A percentile compares a stretch with the other conserved stretches of the same genome.
Evolutionary conservation across 306 rosid genomes (phyloP).

Genomic region (Castanospermum australe): DNA sequence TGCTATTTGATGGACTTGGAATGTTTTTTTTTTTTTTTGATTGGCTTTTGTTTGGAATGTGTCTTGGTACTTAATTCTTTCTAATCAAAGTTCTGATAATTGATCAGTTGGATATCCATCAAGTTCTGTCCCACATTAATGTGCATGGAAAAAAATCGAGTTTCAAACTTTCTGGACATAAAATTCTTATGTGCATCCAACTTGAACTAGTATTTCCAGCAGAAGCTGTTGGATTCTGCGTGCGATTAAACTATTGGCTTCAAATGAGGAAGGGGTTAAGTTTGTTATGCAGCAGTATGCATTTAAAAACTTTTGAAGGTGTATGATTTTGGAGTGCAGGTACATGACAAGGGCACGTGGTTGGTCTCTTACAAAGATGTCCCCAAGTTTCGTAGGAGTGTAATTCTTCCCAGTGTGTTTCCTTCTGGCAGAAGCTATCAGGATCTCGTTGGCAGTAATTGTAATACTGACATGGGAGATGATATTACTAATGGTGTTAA

Average conservation of each 20-base stretch:
- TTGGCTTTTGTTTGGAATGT: not conserved
- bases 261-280: not conserved
- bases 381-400: slow-evolving; percentile 59
- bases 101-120: slow-evolving; percentile 14
- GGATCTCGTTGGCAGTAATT: slow-evolving; percentile 31
- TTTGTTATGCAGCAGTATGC: slow-evolving; percentile 7
- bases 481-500: slow-evolving; percentile 34
- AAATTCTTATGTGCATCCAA: slow-evolving; percentile 3
- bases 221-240: not conserved
- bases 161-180: slow-evolving; percentile 2
- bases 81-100: not conserved
- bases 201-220: slow-evolving; percentile 10
- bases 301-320: not conserved
- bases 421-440: slow-evolving; percentile 69
- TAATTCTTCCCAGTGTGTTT: slow-evolving; percentile 73
- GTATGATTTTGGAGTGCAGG: slow-evolving; percentile 51
- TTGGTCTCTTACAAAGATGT: slow-evolving; percentile 67
- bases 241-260: not conserved
- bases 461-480: slow-evolving; percentile 38
- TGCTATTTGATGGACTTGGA: slow-evolving; percentile 5
- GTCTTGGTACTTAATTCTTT: not conserved
- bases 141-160: not conserved
- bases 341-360: slow-evolving; percentile 81
- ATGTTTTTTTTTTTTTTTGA: not conserved
- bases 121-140: not conserved